Evolutionary conservation across 805 yeast genomes (phyloP), one percentile per base, ranked within the genome.

Genomic region (Spathaspora gorwiae): DNA sequence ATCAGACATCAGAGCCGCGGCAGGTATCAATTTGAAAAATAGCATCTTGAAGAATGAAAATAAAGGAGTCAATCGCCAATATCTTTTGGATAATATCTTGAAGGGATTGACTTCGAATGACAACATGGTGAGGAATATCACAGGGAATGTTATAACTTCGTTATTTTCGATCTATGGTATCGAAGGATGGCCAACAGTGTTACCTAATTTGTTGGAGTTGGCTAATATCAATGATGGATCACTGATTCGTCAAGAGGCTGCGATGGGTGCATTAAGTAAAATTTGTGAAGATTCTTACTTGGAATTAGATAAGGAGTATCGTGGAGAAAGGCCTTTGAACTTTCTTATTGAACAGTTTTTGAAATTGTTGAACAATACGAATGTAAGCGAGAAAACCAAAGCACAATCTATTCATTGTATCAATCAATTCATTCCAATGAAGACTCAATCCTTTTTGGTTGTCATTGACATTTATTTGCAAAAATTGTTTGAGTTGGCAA

Each of bases 141-240:
- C 97, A 6, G 97, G 97, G 35, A 90, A 84, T 57, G 96, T 90
- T 41, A 81, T 92, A 43, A 87, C 97, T 2, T 76, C 96, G 0
- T 65, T 94, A 29, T 85, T 90, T 53, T 73, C 85, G 2, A 71
- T 79, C 8, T 74, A 78, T 37, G 95, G 96, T 1, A 71, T 86
- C 37, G 67, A 72, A 26, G 70, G 72, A 26, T 88, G 96, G 96
- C 90, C 94, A 2, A 76, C 73, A 37, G 72, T 84, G 27, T 65
- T 92, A n/a, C 81, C 85, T 2, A 82, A 79, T 51, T 69, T 92
- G 40, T 63, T 90, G 52, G 78, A 77, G 42, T 65, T 90, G 58
- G 76, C 86, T 5, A 36, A 37, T 26, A 27, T 31, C 6, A 27
- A 14, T 26, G 12, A 19, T 27, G 45, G 45, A 11, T 44, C 50